Evolutionary conservation across 2,329 filamentous ascomycete species (phyloP).

Genomic region (Xylaria sp.): DNA sequence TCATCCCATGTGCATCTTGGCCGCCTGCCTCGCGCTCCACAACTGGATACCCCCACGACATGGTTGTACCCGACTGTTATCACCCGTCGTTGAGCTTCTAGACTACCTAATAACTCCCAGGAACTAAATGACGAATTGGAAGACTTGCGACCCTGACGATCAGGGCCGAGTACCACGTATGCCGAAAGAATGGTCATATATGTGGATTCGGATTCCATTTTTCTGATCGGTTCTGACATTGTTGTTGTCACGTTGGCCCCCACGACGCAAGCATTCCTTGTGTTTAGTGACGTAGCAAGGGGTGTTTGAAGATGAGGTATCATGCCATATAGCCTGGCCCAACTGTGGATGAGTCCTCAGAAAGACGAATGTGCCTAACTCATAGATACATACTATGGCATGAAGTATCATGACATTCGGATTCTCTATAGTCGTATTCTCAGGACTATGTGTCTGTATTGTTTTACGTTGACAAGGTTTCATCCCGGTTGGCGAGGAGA

Average conservation of each 20-base stretch:
- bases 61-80: slow-evolving; percentile 20
- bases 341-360: not conserved
- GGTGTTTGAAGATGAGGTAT: slow-evolving; percentile 2
- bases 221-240: not conserved
- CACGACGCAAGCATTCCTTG: slow-evolving; percentile 2
- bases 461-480: slow-evolving; percentile 23
- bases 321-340: slow-evolving; percentile 14
- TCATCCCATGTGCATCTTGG: slow-evolving; percentile 15
- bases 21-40: slow-evolving; percentile 18
- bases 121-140: slow-evolving; percentile 26
- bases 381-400: not conserved
- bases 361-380: not conserved
- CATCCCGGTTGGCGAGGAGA: slow-evolving; percentile 29
- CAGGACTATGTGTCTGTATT: slow-evolving; percentile 6
- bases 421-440: slow-evolving; percentile 5
- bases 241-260: slow-evolving; percentile 12
- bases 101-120: slow-evolving; percentile 9
- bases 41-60: slow-evolving; percentile 19
- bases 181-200: slow-evolving; percentile 14
- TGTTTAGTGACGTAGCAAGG: slow-evolving; percentile 18
- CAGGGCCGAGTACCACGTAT: slow-evolving; percentile 21
- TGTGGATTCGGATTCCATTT: slow-evolving; percentile 13
- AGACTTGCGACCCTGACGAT: slow-evolving; percentile 28
- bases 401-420: not conserved
- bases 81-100: slow-evolving; percentile 23